These are phyloP conservation scores for Tetradesmus lagerheimii DNA, from an alignment of 139 green algal species.

Conservation along the genomic window DNA sequence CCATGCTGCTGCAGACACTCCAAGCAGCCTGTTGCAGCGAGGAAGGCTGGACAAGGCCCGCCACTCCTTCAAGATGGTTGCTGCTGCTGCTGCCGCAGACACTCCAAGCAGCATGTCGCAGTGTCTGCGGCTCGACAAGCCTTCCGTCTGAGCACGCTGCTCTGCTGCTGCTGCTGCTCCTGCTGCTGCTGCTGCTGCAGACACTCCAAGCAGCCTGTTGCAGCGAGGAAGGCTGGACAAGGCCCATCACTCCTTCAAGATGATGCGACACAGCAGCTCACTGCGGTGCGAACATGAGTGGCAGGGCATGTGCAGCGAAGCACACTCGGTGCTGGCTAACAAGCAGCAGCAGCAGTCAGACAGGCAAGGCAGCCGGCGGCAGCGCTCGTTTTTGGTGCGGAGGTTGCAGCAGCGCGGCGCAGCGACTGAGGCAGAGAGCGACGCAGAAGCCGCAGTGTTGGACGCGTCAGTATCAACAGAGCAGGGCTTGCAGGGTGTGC, in stretches of 20 bases:
- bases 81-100: too few relatives aligned
- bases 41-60: too few relatives aligned
- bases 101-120: too few relatives aligned
- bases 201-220: constrained; percentile 23
- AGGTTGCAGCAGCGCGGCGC: not conserved
- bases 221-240: not conserved
- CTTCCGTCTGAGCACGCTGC: too few relatives aligned
- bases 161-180: too few relatives aligned
- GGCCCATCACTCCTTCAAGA: not conserved
- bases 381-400: not conserved
- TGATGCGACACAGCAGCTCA: not conserved
- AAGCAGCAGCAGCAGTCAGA: constrained; percentile 21
- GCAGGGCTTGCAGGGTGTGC: not conserved
- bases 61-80: too few relatives aligned
- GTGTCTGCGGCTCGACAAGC: too few relatives aligned
- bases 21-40: too few relatives aligned
- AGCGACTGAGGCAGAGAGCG: not conserved
- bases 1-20: too few relatives aligned
- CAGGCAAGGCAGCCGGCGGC: not conserved
- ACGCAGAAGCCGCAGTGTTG: not conserved
- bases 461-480: not conserved
- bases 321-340: not conserved
- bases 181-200: not conserved
- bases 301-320: constrained; percentile 16
- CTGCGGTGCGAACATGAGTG: not conserved